A percentile compares a stretch with the other conserved stretches of the same genome.
Evolutionary conservation across 768 basidiomycete species (phyloP).

Genomic region (Infundibulicybe gibba): DNA sequence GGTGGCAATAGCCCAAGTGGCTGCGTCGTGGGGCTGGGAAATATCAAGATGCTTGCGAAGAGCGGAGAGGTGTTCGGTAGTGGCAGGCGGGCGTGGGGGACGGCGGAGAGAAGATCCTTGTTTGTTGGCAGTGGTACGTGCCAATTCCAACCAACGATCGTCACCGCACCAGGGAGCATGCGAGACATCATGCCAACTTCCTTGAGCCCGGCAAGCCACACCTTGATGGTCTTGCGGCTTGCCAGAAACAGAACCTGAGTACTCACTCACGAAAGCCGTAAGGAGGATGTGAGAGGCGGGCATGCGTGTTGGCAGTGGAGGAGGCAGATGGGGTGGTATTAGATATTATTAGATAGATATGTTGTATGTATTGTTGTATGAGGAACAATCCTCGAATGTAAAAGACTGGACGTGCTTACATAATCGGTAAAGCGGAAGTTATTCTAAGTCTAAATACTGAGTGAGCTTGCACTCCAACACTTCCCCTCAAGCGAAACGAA

Average conservation of each 20-base stretch:
- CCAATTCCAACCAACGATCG: constrained; percentile 16
- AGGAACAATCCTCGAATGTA: too few relatives aligned
- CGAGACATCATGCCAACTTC: constrained; percentile 35
- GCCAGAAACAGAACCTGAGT: constrained; percentile 9
- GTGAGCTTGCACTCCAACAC: too few relatives aligned
- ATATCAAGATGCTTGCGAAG: constrained; percentile 19
- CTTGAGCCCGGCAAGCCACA: constrained; percentile 21
- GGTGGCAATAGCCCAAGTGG: constrained; percentile 29
- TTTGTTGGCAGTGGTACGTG: constrained; percentile 12
- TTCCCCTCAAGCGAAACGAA: too few relatives aligned
- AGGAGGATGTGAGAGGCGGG: constrained; percentile 13
- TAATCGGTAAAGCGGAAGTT: too few relatives aligned
- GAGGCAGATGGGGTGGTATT: too few relatives aligned
- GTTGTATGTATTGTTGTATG: too few relatives aligned
- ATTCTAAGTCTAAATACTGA: too few relatives aligned
- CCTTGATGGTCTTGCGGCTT: constrained; percentile 28
- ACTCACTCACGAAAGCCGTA: constrained; percentile 11
- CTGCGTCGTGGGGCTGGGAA: constrained; percentile 21
- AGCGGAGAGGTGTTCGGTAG: constrained; percentile 24
- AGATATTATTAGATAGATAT: too few relatives aligned
- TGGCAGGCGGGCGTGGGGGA: constrained; percentile 26
- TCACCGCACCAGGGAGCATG: constrained; percentile 31
- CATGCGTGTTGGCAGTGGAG: constrained; percentile 11
- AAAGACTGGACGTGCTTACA: too few relatives aligned
- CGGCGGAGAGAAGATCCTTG: constrained; percentile 11